Conservation (phyloP, 2,329 filamentous ascomycete species). For the Calonectria pauciramosa region DNA sequence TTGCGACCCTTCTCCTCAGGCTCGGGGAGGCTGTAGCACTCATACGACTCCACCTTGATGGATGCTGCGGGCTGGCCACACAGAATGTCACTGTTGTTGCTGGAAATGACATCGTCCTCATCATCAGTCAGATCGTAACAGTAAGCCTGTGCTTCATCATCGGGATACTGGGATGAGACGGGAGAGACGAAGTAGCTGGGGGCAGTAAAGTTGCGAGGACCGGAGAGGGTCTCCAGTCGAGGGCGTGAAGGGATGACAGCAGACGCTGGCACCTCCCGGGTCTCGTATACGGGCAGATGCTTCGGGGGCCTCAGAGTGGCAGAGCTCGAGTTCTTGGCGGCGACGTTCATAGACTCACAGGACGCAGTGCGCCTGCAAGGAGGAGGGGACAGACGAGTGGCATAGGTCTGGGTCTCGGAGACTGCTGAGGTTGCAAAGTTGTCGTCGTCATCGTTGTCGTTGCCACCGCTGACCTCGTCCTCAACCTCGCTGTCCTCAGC, state of each 20-base stretch:
- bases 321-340: slow-evolving; percentile 40
- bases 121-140: slow-evolving; percentile 64
- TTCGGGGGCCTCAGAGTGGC: slow-evolving; percentile 42
- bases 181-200: slow-evolving; percentile 51
- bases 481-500: slow-evolving; percentile 38
- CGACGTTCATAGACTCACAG: slow-evolving; percentile 45
- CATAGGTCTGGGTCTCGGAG: slow-evolving; percentile 59
- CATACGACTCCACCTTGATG: slow-evolving; percentile 41
- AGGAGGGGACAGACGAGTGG: slow-evolving; percentile 66
- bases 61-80: slow-evolving; percentile 41
- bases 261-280: slow-evolving; percentile 34
- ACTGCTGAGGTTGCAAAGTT: slow-evolving; percentile 71
- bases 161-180: slow-evolving; percentile 54
- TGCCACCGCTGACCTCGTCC: slow-evolving; percentile 48
- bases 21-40: slow-evolving; percentile 63
- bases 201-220: slow-evolving; percentile 45
- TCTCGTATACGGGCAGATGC: slow-evolving; percentile 23
- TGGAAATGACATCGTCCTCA: slow-evolving; percentile 55
- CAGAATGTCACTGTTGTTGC: slow-evolving; percentile 53
- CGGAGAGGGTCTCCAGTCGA: slow-evolving; percentile 40
- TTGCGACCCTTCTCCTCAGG: slow-evolving; percentile 41
- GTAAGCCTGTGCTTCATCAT: slow-evolving; percentile 55
- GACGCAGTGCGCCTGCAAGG: slow-evolving; percentile 58
- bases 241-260: slow-evolving; percentile 38
- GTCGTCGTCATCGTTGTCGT: slow-evolving; percentile 72